A percentile compares a stretch with the other conserved stretches of the same genome.
These are phyloP conservation scores for Salix brachista DNA, from an alignment of 345 rosid species.

Conservation along the genomic window DNA sequence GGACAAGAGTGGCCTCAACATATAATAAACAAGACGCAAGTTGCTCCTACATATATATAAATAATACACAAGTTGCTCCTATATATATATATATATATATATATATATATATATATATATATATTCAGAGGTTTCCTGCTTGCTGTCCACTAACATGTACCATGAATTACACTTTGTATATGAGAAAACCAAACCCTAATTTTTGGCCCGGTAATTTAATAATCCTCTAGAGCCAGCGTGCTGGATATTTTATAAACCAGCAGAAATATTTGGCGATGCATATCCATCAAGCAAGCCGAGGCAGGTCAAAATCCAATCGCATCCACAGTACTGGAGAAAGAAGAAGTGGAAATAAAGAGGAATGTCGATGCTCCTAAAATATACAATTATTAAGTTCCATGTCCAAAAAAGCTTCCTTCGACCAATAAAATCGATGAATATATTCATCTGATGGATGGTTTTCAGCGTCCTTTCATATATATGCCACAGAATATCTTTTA, in stretches of 20 bases:
- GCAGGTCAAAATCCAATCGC: neutral
- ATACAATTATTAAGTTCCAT: too few species aligned
- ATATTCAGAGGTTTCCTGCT: neutral
- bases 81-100: neutral
- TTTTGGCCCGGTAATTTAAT: neutral
- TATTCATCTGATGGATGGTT: too few species aligned
- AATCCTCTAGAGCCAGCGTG: neutral
- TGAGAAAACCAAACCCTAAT: neutral
- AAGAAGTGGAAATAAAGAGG: neutral
- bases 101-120: too few species aligned
- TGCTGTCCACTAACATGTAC: neutral
- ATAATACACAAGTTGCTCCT: too few species aligned
- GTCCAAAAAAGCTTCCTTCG: too few species aligned
- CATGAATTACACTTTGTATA: neutral
- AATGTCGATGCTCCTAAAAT: too few species aligned
- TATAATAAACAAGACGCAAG: neutral
- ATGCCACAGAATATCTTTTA: neutral
- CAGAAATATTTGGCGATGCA: too few species aligned
- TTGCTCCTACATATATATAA: neutral
- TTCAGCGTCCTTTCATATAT: too few species aligned
- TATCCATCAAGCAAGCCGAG: neutral
- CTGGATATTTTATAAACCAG: neutral
- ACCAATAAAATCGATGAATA: too few species aligned
- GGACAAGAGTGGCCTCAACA: conserved; percentile 20
- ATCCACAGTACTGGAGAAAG: neutral